Conservation (phyloP, 2,329 filamentous ascomycete genomes). For the Fusarium torulosum region DNA sequence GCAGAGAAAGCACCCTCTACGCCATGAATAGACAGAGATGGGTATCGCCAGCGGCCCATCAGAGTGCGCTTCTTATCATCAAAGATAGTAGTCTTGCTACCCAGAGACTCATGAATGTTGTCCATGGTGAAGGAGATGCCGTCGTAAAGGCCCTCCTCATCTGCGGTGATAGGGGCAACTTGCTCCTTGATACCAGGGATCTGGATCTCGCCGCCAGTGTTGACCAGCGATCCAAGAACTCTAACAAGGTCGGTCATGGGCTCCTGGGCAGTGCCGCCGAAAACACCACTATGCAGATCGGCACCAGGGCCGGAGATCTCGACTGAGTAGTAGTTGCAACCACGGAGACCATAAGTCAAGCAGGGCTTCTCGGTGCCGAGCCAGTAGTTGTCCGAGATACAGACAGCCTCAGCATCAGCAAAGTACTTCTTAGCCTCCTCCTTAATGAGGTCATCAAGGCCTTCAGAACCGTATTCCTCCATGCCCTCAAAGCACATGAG, state of each 20-base stretch:
- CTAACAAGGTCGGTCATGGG: conserved; percentile 96
- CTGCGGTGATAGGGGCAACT: conserved; percentile 86
- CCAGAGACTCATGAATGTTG: conserved; percentile 90
- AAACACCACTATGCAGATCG: conserved; percentile 96
- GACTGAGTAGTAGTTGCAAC: conserved; percentile 97
- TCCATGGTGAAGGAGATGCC: conserved; percentile 96
- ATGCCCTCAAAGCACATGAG: conserved; percentile 99
- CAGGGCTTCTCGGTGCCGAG: conserved; percentile 98
- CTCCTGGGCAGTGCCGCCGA: conserved; percentile 95
- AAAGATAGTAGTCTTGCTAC: conserved; percentile 88
- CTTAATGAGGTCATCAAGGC: conserved; percentile 93
- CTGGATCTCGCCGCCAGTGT: conserved; percentile 90
- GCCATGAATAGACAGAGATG: conserved; percentile 93
- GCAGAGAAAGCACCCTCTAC: conserved; percentile 95
- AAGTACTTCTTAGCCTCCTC: conserved; percentile 94
- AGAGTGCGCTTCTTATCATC: conserved; percentile 91
- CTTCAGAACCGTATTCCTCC: conserved; percentile 98
- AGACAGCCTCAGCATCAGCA: conserved; percentile 94
- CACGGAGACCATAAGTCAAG: conserved; percentile 94
- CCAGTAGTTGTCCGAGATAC: conserved; percentile 99
- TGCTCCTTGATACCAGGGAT: conserved; percentile 96
- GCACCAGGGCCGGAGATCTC: conserved; percentile 91
- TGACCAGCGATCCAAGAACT: conserved; percentile 85
- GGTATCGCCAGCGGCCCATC: conserved; percentile 96
- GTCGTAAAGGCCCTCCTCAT: conserved; percentile 90